Base-by-base conservation (phyloP, 257 asterid genomes). In the Rehmannia glutinosa region DNA sequence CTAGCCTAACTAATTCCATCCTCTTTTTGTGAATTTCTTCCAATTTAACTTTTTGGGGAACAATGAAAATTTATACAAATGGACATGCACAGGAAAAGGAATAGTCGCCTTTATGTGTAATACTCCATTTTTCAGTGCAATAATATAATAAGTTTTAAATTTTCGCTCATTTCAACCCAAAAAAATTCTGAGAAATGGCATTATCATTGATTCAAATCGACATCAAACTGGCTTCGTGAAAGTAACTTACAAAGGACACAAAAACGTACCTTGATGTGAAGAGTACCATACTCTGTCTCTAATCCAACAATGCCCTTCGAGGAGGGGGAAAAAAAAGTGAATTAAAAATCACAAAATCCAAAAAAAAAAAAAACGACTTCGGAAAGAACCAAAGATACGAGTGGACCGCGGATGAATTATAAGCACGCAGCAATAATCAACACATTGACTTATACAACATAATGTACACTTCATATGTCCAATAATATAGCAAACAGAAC, bases 291-390 rank as follows among this genome's bases (percentile, higher is more conserved):
- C 68, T 90, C 84, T 16, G 99, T 94, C 72, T 82, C 96, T 70
- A 94, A 62, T 32, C 88, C 93, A 54, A 94, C 71, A 56, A 88
- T 94, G 53, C 97, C 99, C 97, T 94, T 77, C 71, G 83, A 63
- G 62, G 68, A 71, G 30, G 30, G 25, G 56, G n/a, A n/a, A 39
- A 49, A 64, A 43, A 5, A 13, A 65, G 12, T 21, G 49, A 50
- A 56, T 5, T 43, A 66, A 72, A 33, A 68, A 39, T 45, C 56
- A 8, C 35, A 58, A 39, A 68, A 70, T 25, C 36, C 35, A 19
- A n/a, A 17, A 24, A 42, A 10, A 72, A 20, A 45, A 55, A 41
- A 49, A 13, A 38, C n/a, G 8, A 51, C 51, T 42, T 32, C 54
- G 21, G 15, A 66, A 51, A 50, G 45, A 49, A 43, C 57, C 16